Evolutionary conservation across 1,139 yeast species (phyloP).

Genomic region (Yamadazyma pseudoaaseri): DNA sequence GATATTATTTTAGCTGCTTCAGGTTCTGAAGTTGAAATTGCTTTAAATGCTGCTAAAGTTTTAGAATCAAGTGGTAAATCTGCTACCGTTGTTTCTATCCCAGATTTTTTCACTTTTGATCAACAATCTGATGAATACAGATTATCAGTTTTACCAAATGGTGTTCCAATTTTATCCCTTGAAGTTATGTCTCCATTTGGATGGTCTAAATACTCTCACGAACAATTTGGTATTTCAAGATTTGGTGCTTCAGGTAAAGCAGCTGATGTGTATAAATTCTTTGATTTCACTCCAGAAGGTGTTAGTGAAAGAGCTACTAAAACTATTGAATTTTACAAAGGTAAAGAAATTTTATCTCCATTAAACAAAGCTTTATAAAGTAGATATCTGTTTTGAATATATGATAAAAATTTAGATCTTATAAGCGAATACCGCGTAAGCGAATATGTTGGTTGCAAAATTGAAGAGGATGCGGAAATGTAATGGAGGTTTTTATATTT

Average conservation of each 20-base stretch:
- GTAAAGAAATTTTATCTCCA: slow-evolving; percentile 64
- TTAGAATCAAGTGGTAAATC: slow-evolving; percentile 52
- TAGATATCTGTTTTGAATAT: slow-evolving; percentile 65
- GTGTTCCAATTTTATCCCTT: slow-evolving; percentile 88
- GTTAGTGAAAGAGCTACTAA: slow-evolving; percentile 82
- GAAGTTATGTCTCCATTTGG: slow-evolving; percentile 93
- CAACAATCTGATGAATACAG: slow-evolving; percentile 76
- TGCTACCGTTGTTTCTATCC: slow-evolving; percentile 85
- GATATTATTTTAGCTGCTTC: slow-evolving; percentile 83
- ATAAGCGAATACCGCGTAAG: slow-evolving; percentile 17
- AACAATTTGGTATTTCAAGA: slow-evolving; percentile 92
- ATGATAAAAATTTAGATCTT: slow-evolving; percentile 31
- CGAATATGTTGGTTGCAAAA: background rate
- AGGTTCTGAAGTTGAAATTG: slow-evolving; percentile 91
- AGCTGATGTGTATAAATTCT: slow-evolving; percentile 74
- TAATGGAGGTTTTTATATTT: background rate
- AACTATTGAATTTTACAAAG: slow-evolving; percentile 83
- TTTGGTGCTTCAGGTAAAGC: slow-evolving; percentile 98
- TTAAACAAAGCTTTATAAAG: slow-evolving; percentile 67
- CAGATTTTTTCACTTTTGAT: slow-evolving; percentile 92
- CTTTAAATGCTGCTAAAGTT: slow-evolving; percentile 78
- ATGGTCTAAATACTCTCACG: slow-evolving; percentile 96
- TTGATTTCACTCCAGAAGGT: slow-evolving; percentile 93
- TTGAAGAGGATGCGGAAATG: slow-evolving; percentile 5
- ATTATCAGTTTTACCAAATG: slow-evolving; percentile 89